Evolutionary conservation across 2,329 filamentous ascomycete genomes (phyloP).

Genomic region (Elsinoe arachidis): DNA sequence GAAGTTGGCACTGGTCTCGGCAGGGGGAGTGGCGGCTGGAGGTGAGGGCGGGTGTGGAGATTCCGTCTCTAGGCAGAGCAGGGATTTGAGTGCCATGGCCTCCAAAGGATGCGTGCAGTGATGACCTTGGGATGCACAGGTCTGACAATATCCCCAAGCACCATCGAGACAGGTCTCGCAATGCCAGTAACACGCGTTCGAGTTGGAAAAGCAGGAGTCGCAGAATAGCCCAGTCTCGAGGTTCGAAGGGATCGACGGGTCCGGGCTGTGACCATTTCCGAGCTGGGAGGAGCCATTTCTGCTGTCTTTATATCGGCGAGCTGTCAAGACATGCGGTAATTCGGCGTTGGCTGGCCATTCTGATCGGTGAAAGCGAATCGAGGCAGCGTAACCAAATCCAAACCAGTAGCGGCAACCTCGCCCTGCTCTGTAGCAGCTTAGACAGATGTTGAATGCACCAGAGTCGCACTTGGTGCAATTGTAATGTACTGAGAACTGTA

Average conservation of each 20-base stretch:
- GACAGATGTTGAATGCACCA: slow-evolving; percentile 70
- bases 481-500: slow-evolving; percentile 82
- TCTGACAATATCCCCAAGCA: slow-evolving; percentile 89
- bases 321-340: slow-evolving; percentile 45
- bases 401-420: slow-evolving; percentile 80
- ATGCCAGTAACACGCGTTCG: slow-evolving; percentile 83
- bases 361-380: slow-evolving; percentile 34
- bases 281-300: slow-evolving; percentile 16
- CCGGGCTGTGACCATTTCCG: slow-evolving; percentile 7
- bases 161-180: slow-evolving; percentile 82
- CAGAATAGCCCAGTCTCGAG: slow-evolving; percentile 80
- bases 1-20: slow-evolving; percentile 4
- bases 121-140: slow-evolving; percentile 72
- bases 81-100: slow-evolving; percentile 56
- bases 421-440: slow-evolving; percentile 67
- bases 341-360: slow-evolving; percentile 35
- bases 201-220: slow-evolving; percentile 60
- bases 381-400: slow-evolving; percentile 70
- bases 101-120: slow-evolving; percentile 76
- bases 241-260: slow-evolving; percentile 12
- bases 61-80: slow-evolving; percentile 6
- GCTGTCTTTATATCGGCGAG: slow-evolving; percentile 34
- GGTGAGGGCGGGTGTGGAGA: slow-evolving; percentile 17
- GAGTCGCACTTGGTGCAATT: slow-evolving; percentile 63
- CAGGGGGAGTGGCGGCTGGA: slow-evolving; percentile 19